phyloP scores from a whole-genome alignment of 768 basidiomycete genomes.

The Russula vinacea region DNA sequence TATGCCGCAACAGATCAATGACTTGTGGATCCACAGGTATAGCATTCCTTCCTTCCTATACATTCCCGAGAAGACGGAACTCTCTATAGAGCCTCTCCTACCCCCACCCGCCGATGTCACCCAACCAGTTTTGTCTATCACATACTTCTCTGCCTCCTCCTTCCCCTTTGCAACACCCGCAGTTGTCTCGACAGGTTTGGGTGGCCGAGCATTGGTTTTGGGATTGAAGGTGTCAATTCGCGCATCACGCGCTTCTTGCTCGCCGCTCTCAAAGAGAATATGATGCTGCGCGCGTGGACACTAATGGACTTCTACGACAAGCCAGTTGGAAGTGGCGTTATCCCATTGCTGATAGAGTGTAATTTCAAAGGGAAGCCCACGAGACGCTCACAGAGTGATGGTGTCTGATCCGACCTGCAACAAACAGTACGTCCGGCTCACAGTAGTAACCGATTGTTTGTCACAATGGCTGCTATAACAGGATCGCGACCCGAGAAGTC shows the following conservation, averaged over 20 bases:
- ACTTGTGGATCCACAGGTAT: slow-evolving; percentile 53
- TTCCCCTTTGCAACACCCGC: slow-evolving; percentile 80
- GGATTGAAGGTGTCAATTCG: slow-evolving; percentile 83
- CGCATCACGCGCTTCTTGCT: slow-evolving; percentile 72
- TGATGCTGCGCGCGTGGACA: slow-evolving; percentile 65
- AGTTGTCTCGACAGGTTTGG: slow-evolving; percentile 79
- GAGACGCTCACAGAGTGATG: not conserved
- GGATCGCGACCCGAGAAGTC: not conserved
- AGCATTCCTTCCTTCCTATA: slow-evolving; percentile 71
- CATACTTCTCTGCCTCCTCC: slow-evolving; percentile 77
- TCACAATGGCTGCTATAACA: not conserved
- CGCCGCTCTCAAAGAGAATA: slow-evolving; percentile 41
- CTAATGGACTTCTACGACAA: slow-evolving; percentile 71
- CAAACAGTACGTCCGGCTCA: not conserved
- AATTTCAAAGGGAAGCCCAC: slow-evolving; percentile 54
- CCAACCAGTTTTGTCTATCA: slow-evolving; percentile 56
- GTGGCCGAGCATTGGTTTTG: slow-evolving; percentile 71
- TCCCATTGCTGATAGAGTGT: slow-evolving; percentile 71
- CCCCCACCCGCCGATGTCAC: slow-evolving; percentile 38
- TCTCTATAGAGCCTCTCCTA: slow-evolving; percentile 53
- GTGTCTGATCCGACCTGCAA: not conserved
- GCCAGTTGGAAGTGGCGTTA: slow-evolving; percentile 50
- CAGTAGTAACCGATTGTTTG: not conserved
- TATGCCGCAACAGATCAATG: slow-evolving; percentile 5
- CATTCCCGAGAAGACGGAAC: slow-evolving; percentile 77